Evolutionary conservation across 2,329 filamentous ascomycete genomes (phyloP).

Genomic region (Colletotrichum tamarilloi): DNA sequence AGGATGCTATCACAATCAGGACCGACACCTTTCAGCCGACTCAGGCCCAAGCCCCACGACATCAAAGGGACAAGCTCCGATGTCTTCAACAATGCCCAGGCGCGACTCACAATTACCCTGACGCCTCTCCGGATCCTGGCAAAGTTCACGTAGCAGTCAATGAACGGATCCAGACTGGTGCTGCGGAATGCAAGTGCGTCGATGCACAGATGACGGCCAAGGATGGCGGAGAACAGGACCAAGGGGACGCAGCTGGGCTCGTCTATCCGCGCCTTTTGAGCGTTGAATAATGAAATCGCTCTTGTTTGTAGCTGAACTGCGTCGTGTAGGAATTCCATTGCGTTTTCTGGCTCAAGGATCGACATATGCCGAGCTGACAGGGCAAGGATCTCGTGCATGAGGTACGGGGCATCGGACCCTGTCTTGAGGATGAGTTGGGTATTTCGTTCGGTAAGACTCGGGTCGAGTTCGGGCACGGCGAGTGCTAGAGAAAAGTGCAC

Average conservation of each 20-base stretch:
- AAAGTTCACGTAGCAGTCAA: slow-evolving; percentile 44
- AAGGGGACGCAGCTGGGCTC: slow-evolving; percentile 45
- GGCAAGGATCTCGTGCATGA: slow-evolving; percentile 49
- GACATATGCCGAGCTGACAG: slow-evolving; percentile 50
- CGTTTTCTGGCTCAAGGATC: slow-evolving; percentile 38
- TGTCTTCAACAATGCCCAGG: slow-evolving; percentile 8
- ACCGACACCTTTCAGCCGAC: background rate
- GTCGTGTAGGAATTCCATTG: slow-evolving; percentile 40
- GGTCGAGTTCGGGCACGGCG: slow-evolving; percentile 34
- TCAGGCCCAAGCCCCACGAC: slow-evolving; percentile 3
- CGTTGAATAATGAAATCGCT: slow-evolving; percentile 44
- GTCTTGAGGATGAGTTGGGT: slow-evolving; percentile 40
- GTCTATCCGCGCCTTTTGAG: slow-evolving; percentile 37
- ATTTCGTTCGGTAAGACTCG: slow-evolving; percentile 35
- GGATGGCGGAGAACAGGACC: slow-evolving; percentile 46
- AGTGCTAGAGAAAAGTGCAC: background rate
- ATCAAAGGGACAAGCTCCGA: slow-evolving; percentile 4
- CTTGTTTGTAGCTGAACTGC: slow-evolving; percentile 46
- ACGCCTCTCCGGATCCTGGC: slow-evolving; percentile 41
- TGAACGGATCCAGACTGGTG: slow-evolving; percentile 40
- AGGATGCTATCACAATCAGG: slow-evolving; percentile 2
- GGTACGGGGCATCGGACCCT: slow-evolving; percentile 44
- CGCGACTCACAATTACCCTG: slow-evolving; percentile 31
- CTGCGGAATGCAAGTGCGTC: slow-evolving; percentile 44
- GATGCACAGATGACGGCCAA: slow-evolving; percentile 48